A percentile compares a stretch with the other conserved stretches of the same genome.
Conservation (phyloP, 768 basidiomycete genomes). For the Lactarius indigo region DNA sequence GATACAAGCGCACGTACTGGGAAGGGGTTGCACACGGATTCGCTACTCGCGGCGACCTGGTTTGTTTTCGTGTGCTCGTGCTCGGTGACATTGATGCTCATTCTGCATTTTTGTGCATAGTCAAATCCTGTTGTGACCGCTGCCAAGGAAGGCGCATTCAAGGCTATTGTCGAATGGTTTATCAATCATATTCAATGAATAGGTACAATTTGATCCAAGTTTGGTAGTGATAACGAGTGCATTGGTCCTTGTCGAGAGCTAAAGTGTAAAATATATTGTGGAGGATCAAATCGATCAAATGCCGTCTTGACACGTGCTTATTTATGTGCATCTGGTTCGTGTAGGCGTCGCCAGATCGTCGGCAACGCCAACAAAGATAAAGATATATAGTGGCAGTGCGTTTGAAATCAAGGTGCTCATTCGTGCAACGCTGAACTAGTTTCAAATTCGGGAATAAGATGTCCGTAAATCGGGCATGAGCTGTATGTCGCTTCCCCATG, state of each 20-base stretch:
- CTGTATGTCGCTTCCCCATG: no score
- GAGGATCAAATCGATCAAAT: neutral
- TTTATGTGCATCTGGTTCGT: neutral
- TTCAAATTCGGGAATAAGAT: neutral
- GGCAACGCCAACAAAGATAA: neutral
- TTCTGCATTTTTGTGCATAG: conserved; percentile 23
- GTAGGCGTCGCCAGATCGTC: neutral
- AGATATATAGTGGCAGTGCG: neutral
- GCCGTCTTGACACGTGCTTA: neutral
- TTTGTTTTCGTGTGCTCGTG: conserved; percentile 13
- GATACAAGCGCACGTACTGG: conserved; percentile 36
- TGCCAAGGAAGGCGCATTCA: conserved; percentile 42
- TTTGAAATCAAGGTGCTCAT: neutral
- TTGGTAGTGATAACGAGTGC: neutral
- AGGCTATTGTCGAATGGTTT: conserved; percentile 37
- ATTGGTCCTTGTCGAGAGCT: neutral
- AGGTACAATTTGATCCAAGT: neutral
- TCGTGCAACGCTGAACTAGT: neutral
- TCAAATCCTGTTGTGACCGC: conserved; percentile 32
- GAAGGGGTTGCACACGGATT: conserved; percentile 46
- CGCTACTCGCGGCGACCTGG: conserved; percentile 36
- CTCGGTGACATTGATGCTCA: conserved; percentile 9
- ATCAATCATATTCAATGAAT: conserved; percentile 30
- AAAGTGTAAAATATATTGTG: neutral
- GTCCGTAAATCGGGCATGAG: no score